phyloP scores from a whole-genome alignment of 495 filamentous ascomycete genomes.

The Hypoxylon fragiforme region DNA sequence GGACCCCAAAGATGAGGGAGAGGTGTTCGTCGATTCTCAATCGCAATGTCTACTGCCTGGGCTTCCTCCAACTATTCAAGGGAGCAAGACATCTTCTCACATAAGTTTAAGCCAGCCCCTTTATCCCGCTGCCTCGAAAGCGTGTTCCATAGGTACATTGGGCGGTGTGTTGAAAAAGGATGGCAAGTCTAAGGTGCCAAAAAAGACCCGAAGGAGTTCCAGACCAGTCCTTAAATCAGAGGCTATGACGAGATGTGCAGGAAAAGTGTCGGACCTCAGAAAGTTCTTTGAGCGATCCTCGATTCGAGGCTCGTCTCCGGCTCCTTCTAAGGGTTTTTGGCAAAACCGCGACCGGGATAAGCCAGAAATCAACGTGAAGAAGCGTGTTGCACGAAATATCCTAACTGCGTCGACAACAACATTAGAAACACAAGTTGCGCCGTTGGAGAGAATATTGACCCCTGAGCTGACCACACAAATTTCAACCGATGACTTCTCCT shows the following conservation, averaged over 20 bases:
- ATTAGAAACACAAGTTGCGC: constrained; percentile 20
- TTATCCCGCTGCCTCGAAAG: constrained; percentile 1
- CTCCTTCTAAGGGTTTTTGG: constrained; percentile 21
- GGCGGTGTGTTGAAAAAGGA: not conserved
- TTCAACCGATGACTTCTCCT: constrained; percentile 33
- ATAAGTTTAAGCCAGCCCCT: constrained; percentile 2
- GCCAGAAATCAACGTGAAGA: constrained; percentile 12
- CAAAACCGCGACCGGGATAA: constrained; percentile 12
- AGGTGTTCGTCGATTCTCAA: too few species aligned
- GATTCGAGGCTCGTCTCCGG: constrained; percentile 11
- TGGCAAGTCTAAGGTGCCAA: not conserved
- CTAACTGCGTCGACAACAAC: constrained; percentile 27
- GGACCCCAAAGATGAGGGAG: not conserved
- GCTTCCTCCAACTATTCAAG: too few species aligned
- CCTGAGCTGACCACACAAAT: constrained; percentile 36
- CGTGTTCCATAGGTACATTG: not conserved
- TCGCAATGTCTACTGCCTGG: too few species aligned
- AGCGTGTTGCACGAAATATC: constrained; percentile 4
- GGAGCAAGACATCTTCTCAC: not conserved
- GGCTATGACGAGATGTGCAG: not conserved
- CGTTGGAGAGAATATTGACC: constrained; percentile 6
- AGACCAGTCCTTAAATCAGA: not conserved
- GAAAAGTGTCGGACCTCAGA: constrained; percentile 36
- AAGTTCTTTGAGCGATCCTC: constrained; percentile 37
- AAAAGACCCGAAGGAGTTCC: not conserved